A percentile compares a stretch with the other conserved stretches of the same genome.
Evolutionary conservation across 768 basidiomycete genomes (phyloP).

Genomic region (Kwoniella dendrophila): DNA sequence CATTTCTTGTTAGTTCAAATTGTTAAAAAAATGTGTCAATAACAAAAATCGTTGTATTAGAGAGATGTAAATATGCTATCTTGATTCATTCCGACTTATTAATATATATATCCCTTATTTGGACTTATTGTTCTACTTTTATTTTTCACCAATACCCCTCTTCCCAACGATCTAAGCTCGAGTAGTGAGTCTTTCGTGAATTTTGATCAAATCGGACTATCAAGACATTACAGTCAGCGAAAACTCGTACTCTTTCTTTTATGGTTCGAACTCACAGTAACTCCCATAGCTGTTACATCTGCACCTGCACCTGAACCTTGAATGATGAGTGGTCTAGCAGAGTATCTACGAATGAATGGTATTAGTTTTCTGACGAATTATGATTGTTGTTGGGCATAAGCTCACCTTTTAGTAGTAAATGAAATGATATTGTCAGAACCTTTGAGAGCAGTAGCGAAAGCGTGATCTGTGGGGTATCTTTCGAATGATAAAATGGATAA

Average conservation of each 20-base stretch:
- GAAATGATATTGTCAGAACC: constrained; percentile 98
- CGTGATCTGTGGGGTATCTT: constrained; percentile 85
- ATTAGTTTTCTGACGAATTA: neutral
- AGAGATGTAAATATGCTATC: too few relatives aligned
- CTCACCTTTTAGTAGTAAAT: constrained; percentile 81
- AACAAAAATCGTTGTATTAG: too few relatives aligned
- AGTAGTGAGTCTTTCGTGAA: constrained; percentile 53
- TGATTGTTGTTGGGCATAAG: neutral
- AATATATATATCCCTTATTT: too few relatives aligned
- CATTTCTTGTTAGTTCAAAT: too few relatives aligned
- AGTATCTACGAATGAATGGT: constrained; percentile 60
- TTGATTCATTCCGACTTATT: too few relatives aligned
- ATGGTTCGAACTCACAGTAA: constrained; percentile 60
- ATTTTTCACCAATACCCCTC: too few relatives aligned
- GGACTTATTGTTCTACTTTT: too few relatives aligned
- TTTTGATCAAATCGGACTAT: constrained; percentile 70
- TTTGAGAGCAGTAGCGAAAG: constrained; percentile 92
- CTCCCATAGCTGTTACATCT: constrained; percentile 97
- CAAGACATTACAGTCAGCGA: neutral
- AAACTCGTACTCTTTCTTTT: neutral
- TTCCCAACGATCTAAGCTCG: too few relatives aligned
- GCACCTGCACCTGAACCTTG: constrained; percentile 98
- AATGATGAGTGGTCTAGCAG: constrained; percentile 81
- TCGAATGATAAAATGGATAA: neutral
- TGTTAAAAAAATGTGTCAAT: too few relatives aligned